Conservation (phyloP, 768 basidiomycete genomes). For the Suillus hirtellus region DNA sequence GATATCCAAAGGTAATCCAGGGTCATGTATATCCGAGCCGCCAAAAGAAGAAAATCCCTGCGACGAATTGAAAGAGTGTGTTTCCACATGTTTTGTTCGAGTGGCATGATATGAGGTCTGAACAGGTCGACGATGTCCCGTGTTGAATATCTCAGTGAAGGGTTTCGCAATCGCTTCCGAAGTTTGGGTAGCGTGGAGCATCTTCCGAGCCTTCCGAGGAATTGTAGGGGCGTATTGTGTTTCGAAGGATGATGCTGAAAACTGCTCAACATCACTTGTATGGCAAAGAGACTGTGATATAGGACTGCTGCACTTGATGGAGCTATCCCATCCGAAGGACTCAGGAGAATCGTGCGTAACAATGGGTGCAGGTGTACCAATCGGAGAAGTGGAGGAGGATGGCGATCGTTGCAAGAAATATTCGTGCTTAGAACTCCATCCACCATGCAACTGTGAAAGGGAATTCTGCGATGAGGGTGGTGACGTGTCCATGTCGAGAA, state of each 20-base stretch:
- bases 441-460: neutral
- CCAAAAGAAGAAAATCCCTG: neutral
- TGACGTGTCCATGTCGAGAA: constrained; percentile 28
- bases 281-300: neutral
- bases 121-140: neutral
- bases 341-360: neutral
- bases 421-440: neutral
- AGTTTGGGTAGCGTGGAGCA: no score
- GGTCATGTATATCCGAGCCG: neutral
- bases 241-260: neutral
- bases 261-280: neutral
- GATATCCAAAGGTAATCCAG: constrained; percentile 23
- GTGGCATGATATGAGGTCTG: neutral
- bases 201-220: neutral
- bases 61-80: neutral
- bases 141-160: neutral
- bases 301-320: neutral
- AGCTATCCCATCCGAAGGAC: neutral
- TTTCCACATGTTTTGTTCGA: neutral
- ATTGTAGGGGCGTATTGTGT: neutral
- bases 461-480: constrained; percentile 5
- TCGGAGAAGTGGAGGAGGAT: neutral
- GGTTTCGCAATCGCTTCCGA: neutral
- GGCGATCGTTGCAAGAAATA: neutral
- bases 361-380: neutral